Evolutionary conservation across 768 basidiomycete species (phyloP), one percentile per base, ranked within the genome.

Genomic region (Termitomyces sp.): DNA sequence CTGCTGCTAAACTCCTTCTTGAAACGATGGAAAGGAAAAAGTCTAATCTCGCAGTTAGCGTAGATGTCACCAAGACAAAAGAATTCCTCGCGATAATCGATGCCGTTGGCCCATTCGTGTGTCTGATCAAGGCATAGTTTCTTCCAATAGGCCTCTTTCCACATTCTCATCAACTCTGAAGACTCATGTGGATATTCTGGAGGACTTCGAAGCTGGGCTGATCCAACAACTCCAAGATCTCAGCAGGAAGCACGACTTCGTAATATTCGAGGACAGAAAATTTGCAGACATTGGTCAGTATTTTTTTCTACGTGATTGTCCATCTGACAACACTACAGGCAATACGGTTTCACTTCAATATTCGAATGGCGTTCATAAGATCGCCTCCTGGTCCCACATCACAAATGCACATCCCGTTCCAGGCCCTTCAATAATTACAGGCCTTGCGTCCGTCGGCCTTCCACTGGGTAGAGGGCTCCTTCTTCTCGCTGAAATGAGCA

Each of bases 231-330:
- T 99, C 43, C 80, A 84, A 59, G 77, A 78, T 36, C 82, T 98
- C 7, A 86, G 88, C 66, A 66, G 72, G 47, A 87, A 90, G 69
- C 85, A 97, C 61, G 92, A 97, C 66, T 99, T 98, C 75, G 71
- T 96, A 53, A 94, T 98, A 65, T 99, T 98, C 65, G 97, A 98
- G 75, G 97, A 99, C 76, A 80, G 97, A 63, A 99, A 99, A 72
- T 99, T 99, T 66, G 96, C 97, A 4, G 97, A 99, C 72, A 98
- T 99, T 53, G 96, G 96, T 94, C 61, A 65, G 81, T 8, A 22
- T 6, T 2, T 1, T n/a, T 36, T 8, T 10, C 18, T 14, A 16
- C 20, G 28, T 33, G 20, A 48, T 16, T 14, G 36, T 28, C 9
- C 24, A 53, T 45, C 59, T 49, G n/a, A 50, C 16, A 54, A 68